A percentile compares a stretch with the other conserved stretches of the same genome.
Evolutionary conservation across 192 early-diverging fungal genomes (phyloP).

Genomic region (Gaertneriomyces sp.): DNA sequence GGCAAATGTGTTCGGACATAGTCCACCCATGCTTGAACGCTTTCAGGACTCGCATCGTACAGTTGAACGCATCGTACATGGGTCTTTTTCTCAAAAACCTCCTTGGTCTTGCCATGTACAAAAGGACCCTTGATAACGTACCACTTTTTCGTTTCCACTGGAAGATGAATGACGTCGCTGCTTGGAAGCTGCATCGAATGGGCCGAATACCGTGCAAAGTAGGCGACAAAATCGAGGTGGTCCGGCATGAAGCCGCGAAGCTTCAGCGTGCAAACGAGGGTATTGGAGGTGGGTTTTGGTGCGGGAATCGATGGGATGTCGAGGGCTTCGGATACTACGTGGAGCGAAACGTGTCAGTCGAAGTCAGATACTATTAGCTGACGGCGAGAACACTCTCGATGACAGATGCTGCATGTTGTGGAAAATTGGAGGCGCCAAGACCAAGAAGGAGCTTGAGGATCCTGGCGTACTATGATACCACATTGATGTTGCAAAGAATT

Average conservation of each 20-base stretch:
- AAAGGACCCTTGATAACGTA: constrained; percentile 90
- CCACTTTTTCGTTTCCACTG: constrained; percentile 72
- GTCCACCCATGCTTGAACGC: constrained; percentile 70
- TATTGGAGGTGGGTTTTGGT: constrained; percentile 55
- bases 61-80: constrained; percentile 78
- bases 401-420: no score
- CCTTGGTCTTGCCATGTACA: constrained; percentile 92
- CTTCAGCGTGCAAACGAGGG: constrained; percentile 71
- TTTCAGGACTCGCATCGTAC: constrained; percentile 70
- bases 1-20: constrained; percentile 83
- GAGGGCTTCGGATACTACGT: constrained; percentile 9
- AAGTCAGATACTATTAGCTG: no score
- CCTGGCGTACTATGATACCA: no score
- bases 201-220: constrained; percentile 82
- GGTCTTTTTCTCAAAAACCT: constrained; percentile 92
- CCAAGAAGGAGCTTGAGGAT: no score
- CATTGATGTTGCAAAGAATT: no score
- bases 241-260: constrained; percentile 76
- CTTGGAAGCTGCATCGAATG: constrained; percentile 69
- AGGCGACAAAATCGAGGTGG: constrained; percentile 80
- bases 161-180: constrained; percentile 65
- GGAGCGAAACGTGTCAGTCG: no score
- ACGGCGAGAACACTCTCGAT: no score
- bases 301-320: constrained; percentile 32
- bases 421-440: no score